Base-by-base conservation (phyloP, 441 rosid species). In the Macaranga tanarius region DNA sequence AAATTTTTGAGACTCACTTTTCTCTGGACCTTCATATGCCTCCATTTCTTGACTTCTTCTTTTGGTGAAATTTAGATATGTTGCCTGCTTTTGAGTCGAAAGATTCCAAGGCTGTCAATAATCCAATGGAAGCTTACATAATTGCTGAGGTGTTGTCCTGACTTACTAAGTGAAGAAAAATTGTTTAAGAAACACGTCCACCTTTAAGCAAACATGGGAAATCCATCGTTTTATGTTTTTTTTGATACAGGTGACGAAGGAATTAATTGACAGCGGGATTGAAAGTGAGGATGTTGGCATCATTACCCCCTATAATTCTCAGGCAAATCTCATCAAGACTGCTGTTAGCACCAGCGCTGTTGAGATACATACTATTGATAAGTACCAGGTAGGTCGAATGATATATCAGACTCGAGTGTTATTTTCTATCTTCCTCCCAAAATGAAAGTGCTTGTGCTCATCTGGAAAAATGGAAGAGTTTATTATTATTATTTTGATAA, bases 271-370 rank as follows among this genome's bases (percentile, higher is more conserved):
- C 50, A 81, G 82, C 72, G 97, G 98, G 71, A 85, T 91, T 67
- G 83, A 84, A 80, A 84, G 82, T 66, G 87, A 86, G 65, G 92
- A 93, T 68, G 90, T 95, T 56, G 98, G 98, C 72, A 87, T 93
- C 77, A 95, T 95, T 70, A 90, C 98, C 73, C 99, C 99, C 38
- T 95, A 95, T 80, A 95, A 95, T 80, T 85, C 99, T 28, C 98
- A 95, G 83, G 91, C 87, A 47, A 88, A 82, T 84, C 92, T 93
- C 78, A 87, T 95, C 71, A 81, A 84, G 77, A 80, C 79, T 47
- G 68, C 76, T 42, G 74, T 89, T 76, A 67, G 73, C 71, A 62
- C 52, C 7, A 69, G 79, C 47, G 83, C 90, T 25, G 93, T 93
- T 78, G 99, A 95, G 88, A 86, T 88, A 67, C 97, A 95, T 81